phyloP scores from a whole-genome alignment of 345 rosid genomes.

The Brassica napus region DNA sequence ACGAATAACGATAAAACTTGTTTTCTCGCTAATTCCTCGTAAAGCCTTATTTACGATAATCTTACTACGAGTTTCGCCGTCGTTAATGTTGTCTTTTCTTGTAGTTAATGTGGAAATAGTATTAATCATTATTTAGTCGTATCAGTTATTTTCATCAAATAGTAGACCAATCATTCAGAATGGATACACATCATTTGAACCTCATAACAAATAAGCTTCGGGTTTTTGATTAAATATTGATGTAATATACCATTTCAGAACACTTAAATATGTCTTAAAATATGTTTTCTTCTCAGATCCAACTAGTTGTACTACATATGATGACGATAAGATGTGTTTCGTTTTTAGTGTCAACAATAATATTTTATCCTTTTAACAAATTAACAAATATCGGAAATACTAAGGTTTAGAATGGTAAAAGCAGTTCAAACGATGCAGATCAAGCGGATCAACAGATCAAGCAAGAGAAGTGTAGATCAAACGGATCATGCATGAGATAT shows the following conservation, averaged over 20 bases:
- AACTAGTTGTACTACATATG: neutral
- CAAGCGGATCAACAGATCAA: no score
- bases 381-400: conserved; percentile 10
- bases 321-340: conserved; percentile 26
- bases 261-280: neutral
- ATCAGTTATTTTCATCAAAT: neutral
- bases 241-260: neutral
- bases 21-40: no score
- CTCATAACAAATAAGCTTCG: neutral
- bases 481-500: no score
- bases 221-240: neutral
- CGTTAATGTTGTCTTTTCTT: no score
- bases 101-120: neutral
- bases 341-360: conserved; percentile 33
- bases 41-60: no score
- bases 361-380: neutral
- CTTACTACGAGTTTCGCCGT: no score
- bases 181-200: conserved; percentile 2
- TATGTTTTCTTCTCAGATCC: neutral
- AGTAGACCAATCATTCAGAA: conserved; percentile 13
- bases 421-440: no score
- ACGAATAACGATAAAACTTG: no score
- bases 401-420: neutral
- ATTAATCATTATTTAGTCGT: neutral
- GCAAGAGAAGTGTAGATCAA: no score